A percentile compares a stretch with the other conserved stretches of the same genome.
phyloP scores from a whole-genome alignment of 495 filamentous ascomycete species.

The Astrothelium subdiscretum region DNA sequence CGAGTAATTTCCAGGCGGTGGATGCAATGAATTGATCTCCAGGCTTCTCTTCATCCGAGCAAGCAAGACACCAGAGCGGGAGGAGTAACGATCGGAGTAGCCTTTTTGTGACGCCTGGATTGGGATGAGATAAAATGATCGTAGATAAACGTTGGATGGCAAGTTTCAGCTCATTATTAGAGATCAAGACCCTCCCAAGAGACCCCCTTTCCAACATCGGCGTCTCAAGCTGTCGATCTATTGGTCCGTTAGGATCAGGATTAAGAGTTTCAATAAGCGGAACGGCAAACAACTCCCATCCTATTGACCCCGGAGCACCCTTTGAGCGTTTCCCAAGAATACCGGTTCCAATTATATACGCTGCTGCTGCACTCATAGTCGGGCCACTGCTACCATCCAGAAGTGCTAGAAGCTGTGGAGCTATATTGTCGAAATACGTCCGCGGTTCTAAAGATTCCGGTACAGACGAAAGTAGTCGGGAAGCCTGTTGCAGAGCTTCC shows the following conservation, averaged over 20 bases:
- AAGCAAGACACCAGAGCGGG: constrained; percentile 53
- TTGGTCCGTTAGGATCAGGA: constrained; percentile 33
- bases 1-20: constrained; percentile 28
- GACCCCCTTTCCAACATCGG: neutral
- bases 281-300: constrained; percentile 56
- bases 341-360: constrained; percentile 63
- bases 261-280: constrained; percentile 53
- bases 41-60: constrained; percentile 36
- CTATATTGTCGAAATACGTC: constrained; percentile 51
- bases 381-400: constrained; percentile 53
- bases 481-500: constrained; percentile 58
- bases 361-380: constrained; percentile 54
- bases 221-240: neutral
- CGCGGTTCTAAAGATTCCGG: constrained; percentile 46
- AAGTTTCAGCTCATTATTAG: constrained; percentile 30
- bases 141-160: constrained; percentile 46
- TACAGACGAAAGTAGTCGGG: constrained; percentile 49
- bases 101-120: constrained; percentile 61
- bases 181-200: constrained; percentile 31
- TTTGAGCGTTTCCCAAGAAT: constrained; percentile 54
- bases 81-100: constrained; percentile 51
- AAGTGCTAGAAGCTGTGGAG: constrained; percentile 53
- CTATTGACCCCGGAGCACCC: constrained; percentile 57
- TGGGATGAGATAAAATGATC: constrained; percentile 55
- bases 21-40: constrained; percentile 19